Percentiles rank a stretch among this genome's conserved stretches.
Conservation (phyloP, 331 rosid genomes). For the Acacia concinna region DNA sequence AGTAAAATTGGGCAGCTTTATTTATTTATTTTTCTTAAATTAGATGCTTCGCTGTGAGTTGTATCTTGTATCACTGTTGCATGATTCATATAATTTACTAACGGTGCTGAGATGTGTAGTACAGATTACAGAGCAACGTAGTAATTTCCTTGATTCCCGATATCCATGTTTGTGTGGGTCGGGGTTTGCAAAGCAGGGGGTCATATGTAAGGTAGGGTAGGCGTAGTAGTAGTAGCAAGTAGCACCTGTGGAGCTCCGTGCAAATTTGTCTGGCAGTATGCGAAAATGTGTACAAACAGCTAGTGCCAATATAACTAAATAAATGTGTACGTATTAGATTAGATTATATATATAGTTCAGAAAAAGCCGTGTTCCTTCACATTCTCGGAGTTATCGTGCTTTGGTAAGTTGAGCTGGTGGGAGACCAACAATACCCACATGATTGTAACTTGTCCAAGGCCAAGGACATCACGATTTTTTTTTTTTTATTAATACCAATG, state of each 20-base stretch:
- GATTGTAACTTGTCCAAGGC: conserved; percentile 35
- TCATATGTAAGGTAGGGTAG: conserved; percentile 40
- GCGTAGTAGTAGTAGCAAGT: neutral
- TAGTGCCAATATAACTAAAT: neutral
- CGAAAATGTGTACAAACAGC: conserved; percentile 29
- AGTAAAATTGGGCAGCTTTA: conserved; percentile 36
- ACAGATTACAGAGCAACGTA: conserved; percentile 5
- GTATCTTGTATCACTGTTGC: conserved; percentile 7
- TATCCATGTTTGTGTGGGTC: conserved; percentile 13
- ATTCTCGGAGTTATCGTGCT: conserved; percentile 28
- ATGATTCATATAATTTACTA: neutral
- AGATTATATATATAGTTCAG: neutral
- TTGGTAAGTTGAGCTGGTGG: conserved; percentile 43
- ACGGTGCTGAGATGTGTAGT: neutral
- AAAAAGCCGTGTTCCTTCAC: conserved; percentile 6
- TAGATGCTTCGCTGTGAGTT: neutral
- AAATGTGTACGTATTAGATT: neutral
- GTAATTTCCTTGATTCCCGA: conserved; percentile 21
- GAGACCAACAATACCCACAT: conserved; percentile 45
- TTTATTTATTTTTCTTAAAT: neutral
- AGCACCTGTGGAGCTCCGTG: conserved; percentile 32
- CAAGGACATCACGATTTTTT: neutral
- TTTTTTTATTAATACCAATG: too few species aligned
- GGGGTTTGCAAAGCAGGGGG: conserved; percentile 22
- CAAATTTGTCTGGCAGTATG: conserved; percentile 41